phyloP scores from a whole-genome alignment of 164 flowering plant genomes.

The Annona cherimola region DNA sequence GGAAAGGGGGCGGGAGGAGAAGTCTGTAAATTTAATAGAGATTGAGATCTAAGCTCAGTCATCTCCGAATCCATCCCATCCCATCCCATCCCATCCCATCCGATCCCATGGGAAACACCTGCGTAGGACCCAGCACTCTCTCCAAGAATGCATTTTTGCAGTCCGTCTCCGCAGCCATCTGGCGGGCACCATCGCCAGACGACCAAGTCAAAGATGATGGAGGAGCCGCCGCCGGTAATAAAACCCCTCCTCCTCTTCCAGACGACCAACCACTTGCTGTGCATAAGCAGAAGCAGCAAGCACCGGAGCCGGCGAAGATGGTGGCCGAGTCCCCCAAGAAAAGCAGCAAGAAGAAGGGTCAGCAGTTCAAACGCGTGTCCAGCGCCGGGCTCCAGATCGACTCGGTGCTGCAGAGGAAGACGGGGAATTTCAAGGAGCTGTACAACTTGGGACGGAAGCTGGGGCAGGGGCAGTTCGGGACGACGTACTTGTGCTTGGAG shows the following conservation, averaged over 20 bases:
- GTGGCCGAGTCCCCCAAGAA: conserved; percentile 8
- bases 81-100: conserved; percentile 9
- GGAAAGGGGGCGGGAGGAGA: no score
- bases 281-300: conserved; percentile 15
- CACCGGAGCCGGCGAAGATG: conserved; percentile 44
- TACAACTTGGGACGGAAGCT: conserved; percentile 66
- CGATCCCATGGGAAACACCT: conserved; percentile 57
- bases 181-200: conserved; percentile 30
- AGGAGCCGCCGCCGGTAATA: neutral
- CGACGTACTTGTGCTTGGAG: conserved; percentile 62
- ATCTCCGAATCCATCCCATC: no score
- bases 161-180: conserved; percentile 32
- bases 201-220: conserved; percentile 6
- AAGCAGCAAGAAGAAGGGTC: conserved; percentile 30
- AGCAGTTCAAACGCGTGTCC: conserved; percentile 31
- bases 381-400: conserved; percentile 59
- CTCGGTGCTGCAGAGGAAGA: conserved; percentile 54
- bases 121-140: conserved; percentile 29
- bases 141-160: conserved; percentile 34
- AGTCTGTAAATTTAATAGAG: no score
- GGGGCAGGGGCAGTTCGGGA: conserved; percentile 86
- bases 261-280: conserved; percentile 12
- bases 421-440: conserved; percentile 66
- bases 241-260: neutral
- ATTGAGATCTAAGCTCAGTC: no score